phyloP scores from a whole-genome alignment of 192 early-diverging fungal species.

The Entophlyctis luteolus region DNA sequence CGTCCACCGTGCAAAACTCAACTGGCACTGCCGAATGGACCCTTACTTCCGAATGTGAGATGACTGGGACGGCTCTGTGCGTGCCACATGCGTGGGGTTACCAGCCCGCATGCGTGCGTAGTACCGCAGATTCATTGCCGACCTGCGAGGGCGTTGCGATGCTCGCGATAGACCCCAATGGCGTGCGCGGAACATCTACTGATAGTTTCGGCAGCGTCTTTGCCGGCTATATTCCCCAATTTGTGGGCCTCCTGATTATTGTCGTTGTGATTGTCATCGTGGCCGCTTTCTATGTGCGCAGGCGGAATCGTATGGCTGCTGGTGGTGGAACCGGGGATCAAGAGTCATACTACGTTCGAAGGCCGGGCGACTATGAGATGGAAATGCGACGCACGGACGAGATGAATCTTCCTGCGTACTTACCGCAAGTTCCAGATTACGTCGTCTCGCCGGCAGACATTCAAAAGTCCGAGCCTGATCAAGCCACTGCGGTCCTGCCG shows the following conservation, averaged over 20 bases:
- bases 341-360: not conserved
- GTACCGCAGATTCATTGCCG: not conserved
- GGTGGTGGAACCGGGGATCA: not conserved
- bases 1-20: not conserved
- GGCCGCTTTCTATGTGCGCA: not conserved
- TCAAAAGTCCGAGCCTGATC: no score
- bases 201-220: not conserved
- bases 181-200: not conserved
- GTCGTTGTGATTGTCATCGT: not conserved
- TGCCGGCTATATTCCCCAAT: not conserved
- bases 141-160: not conserved
- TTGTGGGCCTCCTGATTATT: not conserved
- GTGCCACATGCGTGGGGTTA: not conserved
- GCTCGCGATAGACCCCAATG: not conserved
- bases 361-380: not conserved
- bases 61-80: slow-evolving; percentile 4
- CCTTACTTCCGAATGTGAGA: not conserved
- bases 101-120: slow-evolving; percentile 8
- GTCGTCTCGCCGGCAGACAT: no score
- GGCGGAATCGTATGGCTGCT: not conserved
- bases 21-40: slow-evolving; percentile 7
- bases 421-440: not conserved
- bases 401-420: slow-evolving; percentile 1
- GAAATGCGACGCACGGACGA: not conserved
- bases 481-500: no score